Percentiles rank a stretch among this genome's conserved stretches.
phyloP scores from a whole-genome alignment of 2,329 filamentous ascomycete species.

The Ophiocordyceps unilateralis region DNA sequence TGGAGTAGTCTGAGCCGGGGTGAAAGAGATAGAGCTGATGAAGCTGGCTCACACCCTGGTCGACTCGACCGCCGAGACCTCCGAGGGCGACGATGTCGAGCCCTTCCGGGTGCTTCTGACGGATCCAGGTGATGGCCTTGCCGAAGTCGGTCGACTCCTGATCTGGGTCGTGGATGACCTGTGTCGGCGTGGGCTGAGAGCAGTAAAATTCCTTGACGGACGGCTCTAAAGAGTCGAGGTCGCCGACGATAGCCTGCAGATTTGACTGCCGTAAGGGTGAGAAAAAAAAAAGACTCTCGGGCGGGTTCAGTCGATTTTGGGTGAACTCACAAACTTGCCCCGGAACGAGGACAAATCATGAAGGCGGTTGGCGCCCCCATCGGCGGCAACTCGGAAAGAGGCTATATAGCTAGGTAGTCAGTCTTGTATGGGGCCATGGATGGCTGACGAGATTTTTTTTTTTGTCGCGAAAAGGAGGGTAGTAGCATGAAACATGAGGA shows the following conservation, averaged over 20 bases:
- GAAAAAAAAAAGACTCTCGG: neutral
- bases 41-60: constrained; percentile 79
- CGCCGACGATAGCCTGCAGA: constrained; percentile 65
- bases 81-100: constrained; percentile 65
- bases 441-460: no score
- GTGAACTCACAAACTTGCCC: constrained; percentile 22
- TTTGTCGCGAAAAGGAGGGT: no score
- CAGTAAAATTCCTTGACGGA: constrained; percentile 50
- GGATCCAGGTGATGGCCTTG: constrained; percentile 55
- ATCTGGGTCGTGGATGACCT: constrained; percentile 54
- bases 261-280: constrained; percentile 24
- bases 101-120: constrained; percentile 13
- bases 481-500: no score
- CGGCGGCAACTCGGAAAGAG: constrained; percentile 58
- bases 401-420: constrained; percentile 23
- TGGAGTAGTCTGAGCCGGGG: constrained; percentile 25
- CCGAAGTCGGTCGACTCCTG: constrained; percentile 84
- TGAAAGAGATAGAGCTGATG: constrained; percentile 64
- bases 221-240: constrained; percentile 66
- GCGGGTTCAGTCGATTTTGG: neutral
- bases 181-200: constrained; percentile 27
- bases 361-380: constrained; percentile 78
- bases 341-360: constrained; percentile 25
- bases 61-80: constrained; percentile 75
- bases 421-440: neutral